Percentiles rank a stretch among this genome's conserved stretches.
These are phyloP conservation scores for Stephanodiscus triporus DNA, from an alignment of 108 stramenopile genomes.

Conservation along the genomic window DNA sequence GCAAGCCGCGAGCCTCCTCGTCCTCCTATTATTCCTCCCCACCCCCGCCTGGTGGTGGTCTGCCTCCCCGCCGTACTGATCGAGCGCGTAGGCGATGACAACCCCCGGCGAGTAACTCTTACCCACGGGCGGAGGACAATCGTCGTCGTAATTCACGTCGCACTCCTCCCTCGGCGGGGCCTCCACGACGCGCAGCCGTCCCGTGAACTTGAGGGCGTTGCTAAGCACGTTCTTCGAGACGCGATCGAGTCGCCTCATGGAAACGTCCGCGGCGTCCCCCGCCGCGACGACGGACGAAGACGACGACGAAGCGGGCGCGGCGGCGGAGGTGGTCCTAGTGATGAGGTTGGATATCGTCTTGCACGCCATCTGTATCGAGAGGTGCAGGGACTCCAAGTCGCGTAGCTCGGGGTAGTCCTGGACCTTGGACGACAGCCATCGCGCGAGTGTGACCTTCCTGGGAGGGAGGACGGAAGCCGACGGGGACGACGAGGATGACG, in stretches of 20 bases:
- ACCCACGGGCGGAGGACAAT: conserved; percentile 20
- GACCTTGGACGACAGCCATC: conserved; percentile 51
- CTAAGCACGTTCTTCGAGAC: conserved; percentile 95
- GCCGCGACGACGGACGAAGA: background rate
- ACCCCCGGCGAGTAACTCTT: conserved; percentile 79
- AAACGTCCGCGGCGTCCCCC: conserved; percentile 59
- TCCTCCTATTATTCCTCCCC: background rate
- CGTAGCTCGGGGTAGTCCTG: conserved; percentile 56
- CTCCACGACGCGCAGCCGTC: conserved; percentile 72
- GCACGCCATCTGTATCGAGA: conserved; percentile 91
- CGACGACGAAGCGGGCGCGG: conserved; percentile 8
- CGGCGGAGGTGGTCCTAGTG: conserved; percentile 60
- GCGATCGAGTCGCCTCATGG: conserved; percentile 97
- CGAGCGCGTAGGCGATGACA: conserved; percentile 80
- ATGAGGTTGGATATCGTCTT: conserved; percentile 94
- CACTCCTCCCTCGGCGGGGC: conserved; percentile 52
- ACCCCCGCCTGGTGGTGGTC: too few species aligned
- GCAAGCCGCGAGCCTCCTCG: conserved; percentile 63
- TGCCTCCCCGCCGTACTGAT: conserved; percentile 49
- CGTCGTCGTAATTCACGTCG: conserved; percentile 57
- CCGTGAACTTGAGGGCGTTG: conserved; percentile 91
- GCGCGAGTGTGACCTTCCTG: conserved; percentile 48
- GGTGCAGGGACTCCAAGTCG: conserved; percentile 72
- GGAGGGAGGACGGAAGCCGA: background rate
- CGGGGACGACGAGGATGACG: background rate